Conservation (phyloP, 257 asterid genomes). For the Lantana camara region DNA sequence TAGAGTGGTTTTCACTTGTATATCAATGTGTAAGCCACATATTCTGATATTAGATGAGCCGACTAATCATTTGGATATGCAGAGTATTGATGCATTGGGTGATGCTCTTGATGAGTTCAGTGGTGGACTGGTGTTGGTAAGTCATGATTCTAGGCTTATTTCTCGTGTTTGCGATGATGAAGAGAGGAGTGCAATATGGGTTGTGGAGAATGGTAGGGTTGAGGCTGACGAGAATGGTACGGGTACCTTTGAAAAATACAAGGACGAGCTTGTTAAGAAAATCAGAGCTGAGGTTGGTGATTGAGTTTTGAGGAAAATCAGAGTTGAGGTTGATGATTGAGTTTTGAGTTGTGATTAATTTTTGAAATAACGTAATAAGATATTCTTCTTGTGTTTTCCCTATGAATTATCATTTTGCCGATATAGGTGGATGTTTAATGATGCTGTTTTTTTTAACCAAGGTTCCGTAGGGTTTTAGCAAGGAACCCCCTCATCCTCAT, state of each 20-base stretch:
- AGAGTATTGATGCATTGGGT: constrained; percentile 61
- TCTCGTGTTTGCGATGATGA: constrained; percentile 61
- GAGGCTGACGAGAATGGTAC: too few species aligned
- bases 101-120: constrained; percentile 67
- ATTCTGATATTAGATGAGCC: constrained; percentile 61
- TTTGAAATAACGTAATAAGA: background rate
- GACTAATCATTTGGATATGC: constrained; percentile 72
- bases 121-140: constrained; percentile 60
- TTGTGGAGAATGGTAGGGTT: constrained; percentile 59
- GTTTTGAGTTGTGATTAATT: background rate
- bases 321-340: constrained; percentile 57
- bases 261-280: constrained; percentile 61
- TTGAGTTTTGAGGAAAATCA: constrained; percentile 48
- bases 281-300: constrained; percentile 58
- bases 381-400: background rate
- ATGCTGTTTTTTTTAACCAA: too few species aligned
- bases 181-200: constrained; percentile 57
- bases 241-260: constrained; percentile 55
- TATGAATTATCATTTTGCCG: constrained; percentile 2
- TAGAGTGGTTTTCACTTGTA: constrained; percentile 60
- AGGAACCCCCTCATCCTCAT: too few species aligned
- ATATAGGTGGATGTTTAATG: background rate
- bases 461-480: too few species aligned
- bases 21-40: constrained; percentile 68
- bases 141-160: constrained; percentile 60